Percentiles rank a stretch among this genome's conserved stretches.
These are phyloP conservation scores for Plasmodium berghei DNA, from an alignment of 169 alveolate genomes.

Conservation along the genomic window DNA sequence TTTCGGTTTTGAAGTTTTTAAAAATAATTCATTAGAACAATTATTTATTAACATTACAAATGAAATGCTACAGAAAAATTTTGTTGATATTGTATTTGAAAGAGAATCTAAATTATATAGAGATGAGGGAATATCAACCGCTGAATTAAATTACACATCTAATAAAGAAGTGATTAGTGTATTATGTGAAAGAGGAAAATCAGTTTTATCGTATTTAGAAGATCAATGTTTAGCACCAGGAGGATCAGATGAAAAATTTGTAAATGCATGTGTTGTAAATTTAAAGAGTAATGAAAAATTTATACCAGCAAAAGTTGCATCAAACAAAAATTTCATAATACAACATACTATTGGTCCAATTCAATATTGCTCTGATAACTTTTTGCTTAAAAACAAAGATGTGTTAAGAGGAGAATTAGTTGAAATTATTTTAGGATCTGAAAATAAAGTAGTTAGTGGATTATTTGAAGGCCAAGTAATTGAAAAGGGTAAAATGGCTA, in stretches of 20 bases:
- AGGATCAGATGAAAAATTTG: conserved; percentile 91
- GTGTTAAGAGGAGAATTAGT: conserved; percentile 91
- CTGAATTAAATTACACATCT: conserved; percentile 88
- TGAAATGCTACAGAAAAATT: conserved; percentile 95
- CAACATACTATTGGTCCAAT: conserved; percentile 89
- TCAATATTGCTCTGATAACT: conserved; percentile 86
- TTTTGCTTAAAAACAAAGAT: conserved; percentile 90
- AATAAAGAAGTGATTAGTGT: conserved; percentile 82
- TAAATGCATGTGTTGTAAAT: conserved; percentile 83
- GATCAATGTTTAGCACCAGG: conserved; percentile 95
- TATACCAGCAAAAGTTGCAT: conserved; percentile 89
- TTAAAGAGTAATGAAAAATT: conserved; percentile 80
- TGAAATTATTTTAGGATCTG: conserved; percentile 87
- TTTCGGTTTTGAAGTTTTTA: conserved; percentile 97
- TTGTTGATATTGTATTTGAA: conserved; percentile 96
- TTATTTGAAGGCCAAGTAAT: conserved; percentile 88
- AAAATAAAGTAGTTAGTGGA: conserved; percentile 83
- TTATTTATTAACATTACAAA: conserved; percentile 96
- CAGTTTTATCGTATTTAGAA: conserved; percentile 89
- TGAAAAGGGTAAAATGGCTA: conserved; percentile 92
- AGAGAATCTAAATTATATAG: conserved; percentile 90
- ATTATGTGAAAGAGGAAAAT: conserved; percentile 83
- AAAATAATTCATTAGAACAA: conserved; percentile 96
- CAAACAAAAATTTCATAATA: conserved; percentile 87
- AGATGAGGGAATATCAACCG: conserved; percentile 90